Percentiles rank a stretch among this genome's conserved stretches.
Evolutionary conservation across 148 eudicot species (phyloP).

Genomic region (Cornus florida): DNA sequence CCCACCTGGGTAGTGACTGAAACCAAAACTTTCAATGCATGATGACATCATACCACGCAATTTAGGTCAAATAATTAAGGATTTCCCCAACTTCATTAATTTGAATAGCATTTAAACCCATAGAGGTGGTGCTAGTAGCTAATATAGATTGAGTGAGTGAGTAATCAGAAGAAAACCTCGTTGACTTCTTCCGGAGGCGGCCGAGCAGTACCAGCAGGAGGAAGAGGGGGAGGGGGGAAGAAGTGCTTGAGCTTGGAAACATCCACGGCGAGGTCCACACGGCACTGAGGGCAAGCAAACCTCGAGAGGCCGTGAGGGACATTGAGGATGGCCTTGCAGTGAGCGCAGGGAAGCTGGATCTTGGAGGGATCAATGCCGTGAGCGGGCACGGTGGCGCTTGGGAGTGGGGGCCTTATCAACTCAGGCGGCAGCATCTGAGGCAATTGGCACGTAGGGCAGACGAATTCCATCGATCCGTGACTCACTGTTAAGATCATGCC

Average conservation of each 20-base stretch:
- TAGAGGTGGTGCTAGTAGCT: no score
- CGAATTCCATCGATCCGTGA: constrained; percentile 69
- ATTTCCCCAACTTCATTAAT: background rate
- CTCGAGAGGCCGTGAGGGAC: constrained; percentile 88
- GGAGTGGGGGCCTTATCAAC: constrained; percentile 20
- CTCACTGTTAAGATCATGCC: constrained; percentile 66
- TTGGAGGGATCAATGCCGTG: constrained; percentile 87
- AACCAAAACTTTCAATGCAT: background rate
- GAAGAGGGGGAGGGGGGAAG: constrained; percentile 24
- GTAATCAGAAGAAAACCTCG: constrained; percentile 41
- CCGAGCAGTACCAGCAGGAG: background rate
- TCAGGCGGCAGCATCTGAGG: constrained; percentile 85
- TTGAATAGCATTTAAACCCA: background rate
- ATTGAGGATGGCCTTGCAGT: constrained; percentile 87
- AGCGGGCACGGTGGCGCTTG: constrained; percentile 40
- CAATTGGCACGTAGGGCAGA: constrained; percentile 73
- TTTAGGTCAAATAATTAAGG: constrained; percentile 1
- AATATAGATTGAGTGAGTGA: background rate
- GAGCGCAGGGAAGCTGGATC: constrained; percentile 86
- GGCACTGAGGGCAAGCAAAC: constrained; percentile 88
- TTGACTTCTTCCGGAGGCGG: constrained; percentile 67
- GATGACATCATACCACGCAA: background rate
- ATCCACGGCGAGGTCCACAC: constrained; percentile 69
- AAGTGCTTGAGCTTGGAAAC: constrained; percentile 59
- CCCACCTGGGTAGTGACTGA: no score